These are phyloP conservation scores for Penicillium sclerotiorum DNA, from an alignment of 2,329 filamentous ascomycete genomes.

Conservation along the genomic window DNA sequence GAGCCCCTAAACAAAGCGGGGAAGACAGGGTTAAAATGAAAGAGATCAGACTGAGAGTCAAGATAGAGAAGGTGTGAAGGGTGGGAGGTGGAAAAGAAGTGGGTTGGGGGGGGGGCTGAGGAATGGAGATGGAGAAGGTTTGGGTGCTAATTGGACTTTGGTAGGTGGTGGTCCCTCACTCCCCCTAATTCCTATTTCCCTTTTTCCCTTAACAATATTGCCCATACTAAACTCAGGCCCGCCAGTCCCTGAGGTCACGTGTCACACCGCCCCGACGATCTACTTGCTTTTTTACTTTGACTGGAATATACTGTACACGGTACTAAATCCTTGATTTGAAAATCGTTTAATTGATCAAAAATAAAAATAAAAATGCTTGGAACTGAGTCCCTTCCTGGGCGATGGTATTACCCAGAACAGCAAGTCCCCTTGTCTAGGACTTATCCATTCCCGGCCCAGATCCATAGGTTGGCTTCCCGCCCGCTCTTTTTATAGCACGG, in stretches of 20 bases:
- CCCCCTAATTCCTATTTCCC: slow-evolving; percentile 4
- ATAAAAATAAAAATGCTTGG: too few relatives aligned
- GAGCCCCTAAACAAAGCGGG: background rate
- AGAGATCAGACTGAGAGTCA: background rate
- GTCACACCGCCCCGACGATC: slow-evolving; percentile 3
- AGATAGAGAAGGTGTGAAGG: background rate
- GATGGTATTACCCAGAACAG: too few relatives aligned
- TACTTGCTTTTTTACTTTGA: background rate
- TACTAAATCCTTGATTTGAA: background rate
- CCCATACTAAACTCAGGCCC: background rate
- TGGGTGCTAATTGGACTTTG: slow-evolving; percentile 6
- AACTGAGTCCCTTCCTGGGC: too few relatives aligned
- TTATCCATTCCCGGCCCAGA: too few relatives aligned
- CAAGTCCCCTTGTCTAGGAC: too few relatives aligned
- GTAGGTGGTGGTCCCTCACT: background rate
- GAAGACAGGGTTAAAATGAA: too few relatives aligned
- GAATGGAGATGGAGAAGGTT: slow-evolving; percentile 7
- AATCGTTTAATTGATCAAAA: too few relatives aligned
- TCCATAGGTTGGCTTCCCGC: too few relatives aligned
- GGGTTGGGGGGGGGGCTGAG: slow-evolving; percentile 4
- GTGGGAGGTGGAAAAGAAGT: slow-evolving; percentile 2
- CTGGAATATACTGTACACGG: background rate
- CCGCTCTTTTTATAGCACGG: too few relatives aligned
- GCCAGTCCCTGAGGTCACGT: slow-evolving; percentile 3
- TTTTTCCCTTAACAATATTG: too few relatives aligned